Conservation (phyloP, 2,329 filamentous ascomycete genomes). For the Aspergillus tamarii region DNA sequence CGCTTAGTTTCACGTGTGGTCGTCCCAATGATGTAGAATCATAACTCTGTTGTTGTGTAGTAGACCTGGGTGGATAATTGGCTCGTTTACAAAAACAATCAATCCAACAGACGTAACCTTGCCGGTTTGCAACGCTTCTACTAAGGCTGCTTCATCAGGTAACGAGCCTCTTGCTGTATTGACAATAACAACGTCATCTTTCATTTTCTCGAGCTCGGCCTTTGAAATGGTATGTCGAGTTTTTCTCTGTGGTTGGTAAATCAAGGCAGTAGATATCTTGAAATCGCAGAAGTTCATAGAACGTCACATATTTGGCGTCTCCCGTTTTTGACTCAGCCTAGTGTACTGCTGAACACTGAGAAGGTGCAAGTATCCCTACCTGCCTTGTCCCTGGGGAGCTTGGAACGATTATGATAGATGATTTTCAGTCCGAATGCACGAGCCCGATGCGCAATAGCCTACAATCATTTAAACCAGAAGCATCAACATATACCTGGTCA, state of each 20-base stretch:
- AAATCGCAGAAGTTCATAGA: not conserved
- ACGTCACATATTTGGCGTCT: not conserved
- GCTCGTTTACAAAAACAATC: not conserved
- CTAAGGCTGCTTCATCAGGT: slow-evolving; percentile 18
- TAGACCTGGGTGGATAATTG: not conserved
- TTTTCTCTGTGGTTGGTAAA: not conserved
- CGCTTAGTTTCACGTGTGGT: not conserved
- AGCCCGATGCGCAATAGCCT: not conserved
- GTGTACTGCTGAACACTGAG: not conserved
- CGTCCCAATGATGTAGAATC: not conserved
- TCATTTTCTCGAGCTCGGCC: slow-evolving; percentile 29
- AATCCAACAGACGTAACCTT: not conserved
- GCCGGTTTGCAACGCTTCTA: not conserved
- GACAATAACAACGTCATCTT: slow-evolving; percentile 39
- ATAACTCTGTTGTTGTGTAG: not conserved
- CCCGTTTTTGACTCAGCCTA: not conserved
- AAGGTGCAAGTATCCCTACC: not conserved
- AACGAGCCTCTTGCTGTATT: slow-evolving; percentile 39
- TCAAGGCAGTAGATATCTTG: not conserved
- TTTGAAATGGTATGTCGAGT: not conserved
- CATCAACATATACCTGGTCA: not conserved
- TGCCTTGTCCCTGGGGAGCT: not conserved
- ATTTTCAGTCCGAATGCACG: not conserved
- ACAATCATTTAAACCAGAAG: not conserved
- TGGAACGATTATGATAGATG: not conserved